These are phyloP conservation scores for Letharia columbiana DNA, from an alignment of 495 filamentous ascomycete genomes.

Conservation along the genomic window DNA sequence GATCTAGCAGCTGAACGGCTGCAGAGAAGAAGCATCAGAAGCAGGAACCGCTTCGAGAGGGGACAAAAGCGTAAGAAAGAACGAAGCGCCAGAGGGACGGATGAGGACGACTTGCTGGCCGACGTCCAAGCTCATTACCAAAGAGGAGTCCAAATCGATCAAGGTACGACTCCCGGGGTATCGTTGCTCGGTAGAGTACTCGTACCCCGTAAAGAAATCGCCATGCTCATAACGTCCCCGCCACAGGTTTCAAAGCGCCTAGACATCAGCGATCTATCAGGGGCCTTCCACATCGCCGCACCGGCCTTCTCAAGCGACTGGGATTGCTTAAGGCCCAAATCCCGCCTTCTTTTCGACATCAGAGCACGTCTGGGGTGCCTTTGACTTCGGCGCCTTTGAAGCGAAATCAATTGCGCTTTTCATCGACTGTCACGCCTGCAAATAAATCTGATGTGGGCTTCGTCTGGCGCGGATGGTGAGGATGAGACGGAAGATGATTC, in stretches of 20 bases:
- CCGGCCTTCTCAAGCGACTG: not conserved
- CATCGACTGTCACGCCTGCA: not conserved
- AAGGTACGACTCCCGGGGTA: not conserved
- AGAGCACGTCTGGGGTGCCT: not conserved
- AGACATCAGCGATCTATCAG: not conserved
- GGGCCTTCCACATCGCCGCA: not conserved
- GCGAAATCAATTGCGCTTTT: not conserved
- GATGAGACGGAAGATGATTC: not conserved
- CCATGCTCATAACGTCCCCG: too few relatives aligned
- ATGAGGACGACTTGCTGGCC: not conserved
- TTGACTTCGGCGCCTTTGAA: not conserved
- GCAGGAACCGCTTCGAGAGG: not conserved
- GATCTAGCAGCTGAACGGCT: not conserved
- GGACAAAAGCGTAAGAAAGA: not conserved
- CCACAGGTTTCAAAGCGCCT: not conserved
- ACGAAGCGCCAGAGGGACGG: slow-evolving; percentile 1
- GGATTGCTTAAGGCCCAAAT: not conserved
- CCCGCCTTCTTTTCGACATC: not conserved
- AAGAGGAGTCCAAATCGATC: not conserved
- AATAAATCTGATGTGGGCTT: too few relatives aligned
- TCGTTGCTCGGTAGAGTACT: not conserved
- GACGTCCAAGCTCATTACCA: not conserved
- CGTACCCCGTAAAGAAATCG: too few relatives aligned
- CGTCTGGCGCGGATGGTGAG: not conserved
- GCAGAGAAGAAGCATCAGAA: not conserved